Base-by-base conservation (phyloP, 495 filamentous ascomycete genomes). In the Opeltia flavorubescens region DNA sequence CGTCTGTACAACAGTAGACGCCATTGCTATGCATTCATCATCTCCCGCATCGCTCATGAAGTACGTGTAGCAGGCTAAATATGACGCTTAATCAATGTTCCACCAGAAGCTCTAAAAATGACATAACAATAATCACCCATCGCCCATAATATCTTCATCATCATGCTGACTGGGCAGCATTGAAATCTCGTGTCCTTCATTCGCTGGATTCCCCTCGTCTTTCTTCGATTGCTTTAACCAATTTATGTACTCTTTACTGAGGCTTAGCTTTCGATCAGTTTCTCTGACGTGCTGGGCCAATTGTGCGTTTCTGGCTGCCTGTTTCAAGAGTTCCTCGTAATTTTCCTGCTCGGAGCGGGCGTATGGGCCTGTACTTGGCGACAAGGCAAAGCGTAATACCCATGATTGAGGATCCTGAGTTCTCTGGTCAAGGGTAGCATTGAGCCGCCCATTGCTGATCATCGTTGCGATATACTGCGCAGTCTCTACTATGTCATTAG, bases 181-280 rank as follows among this genome's bases (percentile, higher is more conserved):
- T 36, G 34, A 3, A n/a, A 18, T n/a, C n/a, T 36, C 34, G n/a
- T 36, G n/a, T 7, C 34, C 34, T 36, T 2, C 34, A 18, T 36
- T 36, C 29, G 63, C 68, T n/a, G 59, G 55, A 1, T 53, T 29
- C 36, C 47, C 49, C 31, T 59, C 60, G 46, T 47, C 57, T 47
- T 43, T 60, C 43, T 67, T 64, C 50, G n/a, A n/a, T n/a, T 62
- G 72, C 17, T 67, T 59, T 31, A 70, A 11, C 35, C 63, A 64
- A 15, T 67, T 64, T 21, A 81, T 54, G 54, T 79, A 80, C 27
- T 84, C 80, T 51, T 74, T 72, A 53, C 65, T 77, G 5, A 77
- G 61, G 2, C 64, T 72, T 24, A 86, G 51, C 29, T 73, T 68
- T 43, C 72, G 66, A 44, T 76, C 75, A 0, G 69, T 71, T 28